Evolutionary conservation across 2,329 filamentous ascomycete species (phyloP).

Genomic region (Nannizziopsis arthrosporioides): DNA sequence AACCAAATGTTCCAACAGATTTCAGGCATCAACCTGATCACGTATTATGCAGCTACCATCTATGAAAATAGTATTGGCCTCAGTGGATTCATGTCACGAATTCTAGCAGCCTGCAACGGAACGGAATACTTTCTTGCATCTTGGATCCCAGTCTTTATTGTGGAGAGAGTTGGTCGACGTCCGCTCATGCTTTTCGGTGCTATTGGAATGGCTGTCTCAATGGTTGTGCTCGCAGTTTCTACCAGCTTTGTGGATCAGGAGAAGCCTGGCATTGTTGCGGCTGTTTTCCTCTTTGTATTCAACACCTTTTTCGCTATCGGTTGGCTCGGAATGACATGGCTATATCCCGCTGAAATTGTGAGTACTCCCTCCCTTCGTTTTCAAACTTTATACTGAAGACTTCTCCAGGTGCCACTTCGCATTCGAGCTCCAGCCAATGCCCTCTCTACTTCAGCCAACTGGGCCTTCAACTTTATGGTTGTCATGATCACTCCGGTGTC

Average conservation of each 20-base stretch:
- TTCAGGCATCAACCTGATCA: slow-evolving; percentile 36
- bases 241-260: slow-evolving; percentile 28
- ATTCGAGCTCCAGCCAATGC: slow-evolving; percentile 49
- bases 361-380: slow-evolving; percentile 18
- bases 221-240: slow-evolving; percentile 47
- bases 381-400: neutral
- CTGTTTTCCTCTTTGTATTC: slow-evolving; percentile 50
- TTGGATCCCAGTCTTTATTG: slow-evolving; percentile 39
- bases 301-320: slow-evolving; percentile 51
- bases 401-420: slow-evolving; percentile 23
- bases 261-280: slow-evolving; percentile 33
- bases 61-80: slow-evolving; percentile 35
- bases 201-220: slow-evolving; percentile 51
- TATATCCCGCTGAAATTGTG: slow-evolving; percentile 52
- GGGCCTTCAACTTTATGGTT: slow-evolving; percentile 53
- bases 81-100: slow-evolving; percentile 31
- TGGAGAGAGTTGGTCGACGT: slow-evolving; percentile 45
- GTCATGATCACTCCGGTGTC: slow-evolving; percentile 55
- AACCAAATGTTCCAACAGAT: slow-evolving; percentile 47
- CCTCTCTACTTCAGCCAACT: slow-evolving; percentile 50
- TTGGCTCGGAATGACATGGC: slow-evolving; percentile 52
- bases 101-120: slow-evolving; percentile 44
- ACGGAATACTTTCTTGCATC: slow-evolving; percentile 45
- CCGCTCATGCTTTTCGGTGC: slow-evolving; percentile 62
- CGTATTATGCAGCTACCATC: slow-evolving; percentile 36